phyloP scores from a whole-genome alignment of 306 rosid species.

The Castanospermum australe region DNA sequence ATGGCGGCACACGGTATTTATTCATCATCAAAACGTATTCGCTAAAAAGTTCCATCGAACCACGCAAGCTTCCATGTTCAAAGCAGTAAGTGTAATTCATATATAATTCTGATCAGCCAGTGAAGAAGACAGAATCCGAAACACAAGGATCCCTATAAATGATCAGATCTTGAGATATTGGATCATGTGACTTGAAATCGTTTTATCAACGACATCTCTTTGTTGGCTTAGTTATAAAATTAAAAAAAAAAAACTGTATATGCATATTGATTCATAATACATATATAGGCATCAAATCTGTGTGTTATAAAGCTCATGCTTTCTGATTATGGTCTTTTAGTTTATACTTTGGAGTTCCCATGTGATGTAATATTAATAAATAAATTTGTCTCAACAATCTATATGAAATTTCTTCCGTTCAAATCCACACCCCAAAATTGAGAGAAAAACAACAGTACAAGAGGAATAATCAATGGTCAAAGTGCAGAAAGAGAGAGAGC shows the following conservation, averaged over 20 bases:
- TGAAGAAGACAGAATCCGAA: not conserved
- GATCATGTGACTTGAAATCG: slow-evolving; percentile 48
- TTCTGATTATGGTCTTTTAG: not conserved
- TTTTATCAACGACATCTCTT: slow-evolving; percentile 28
- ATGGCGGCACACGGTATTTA: too few relatives aligned
- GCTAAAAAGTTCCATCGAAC: too few relatives aligned
- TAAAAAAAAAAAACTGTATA: too few relatives aligned
- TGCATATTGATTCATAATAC: too few relatives aligned
- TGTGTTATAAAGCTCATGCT: not conserved
- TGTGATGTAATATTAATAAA: not conserved
- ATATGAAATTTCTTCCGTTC: not conserved
- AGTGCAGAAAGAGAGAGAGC: not conserved
- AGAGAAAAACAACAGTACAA: not conserved
- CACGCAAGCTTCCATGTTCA: too few relatives aligned
- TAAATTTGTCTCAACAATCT: not conserved
- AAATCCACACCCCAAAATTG: not conserved
- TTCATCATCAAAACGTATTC: too few relatives aligned
- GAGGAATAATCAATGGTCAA: not conserved
- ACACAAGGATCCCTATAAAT: slow-evolving; percentile 45
- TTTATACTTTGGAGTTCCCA: too few relatives aligned
- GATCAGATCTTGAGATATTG: slow-evolving; percentile 39
- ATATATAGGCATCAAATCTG: not conserved
- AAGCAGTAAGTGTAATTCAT: too few relatives aligned
- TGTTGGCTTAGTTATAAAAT: not conserved
- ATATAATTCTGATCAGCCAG: too few relatives aligned